Conservation (phyloP, 176 grass and related monocot species). For the Oryza rufipogon region DNA sequence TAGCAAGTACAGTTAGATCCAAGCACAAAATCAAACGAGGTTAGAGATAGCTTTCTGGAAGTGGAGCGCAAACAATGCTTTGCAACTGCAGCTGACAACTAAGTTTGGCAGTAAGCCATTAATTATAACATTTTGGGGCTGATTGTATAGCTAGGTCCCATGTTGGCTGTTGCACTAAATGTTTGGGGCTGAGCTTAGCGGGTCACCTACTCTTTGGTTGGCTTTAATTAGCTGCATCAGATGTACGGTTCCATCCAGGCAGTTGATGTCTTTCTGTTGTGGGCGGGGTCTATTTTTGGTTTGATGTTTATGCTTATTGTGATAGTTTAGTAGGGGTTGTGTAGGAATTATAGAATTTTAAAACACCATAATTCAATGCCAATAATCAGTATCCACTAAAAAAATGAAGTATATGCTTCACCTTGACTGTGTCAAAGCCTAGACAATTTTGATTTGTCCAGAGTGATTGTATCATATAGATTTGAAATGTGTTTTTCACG, state of each 20-base stretch:
- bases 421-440: neutral
- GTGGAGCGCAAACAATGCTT: neutral
- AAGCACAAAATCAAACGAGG: neutral
- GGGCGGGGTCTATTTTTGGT: slow-evolving; percentile 1
- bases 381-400: neutral
- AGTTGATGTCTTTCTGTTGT: slow-evolving; percentile 5
- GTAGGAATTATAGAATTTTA: neutral
- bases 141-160: slow-evolving; percentile 15
- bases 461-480: neutral
- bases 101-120: neutral
- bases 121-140: neutral
- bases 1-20: neutral
- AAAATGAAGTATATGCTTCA: neutral
- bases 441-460: neutral
- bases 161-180: neutral
- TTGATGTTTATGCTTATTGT: neutral
- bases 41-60: neutral
- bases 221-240: neutral
- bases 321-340: neutral
- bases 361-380: neutral
- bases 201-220: neutral
- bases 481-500: neutral
- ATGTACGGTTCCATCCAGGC: neutral
- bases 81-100: neutral
- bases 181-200: neutral